These are phyloP conservation scores for Actinomucor elegans DNA, from an alignment of 371 early-diverging fungal species.

Conservation along the genomic window DNA sequence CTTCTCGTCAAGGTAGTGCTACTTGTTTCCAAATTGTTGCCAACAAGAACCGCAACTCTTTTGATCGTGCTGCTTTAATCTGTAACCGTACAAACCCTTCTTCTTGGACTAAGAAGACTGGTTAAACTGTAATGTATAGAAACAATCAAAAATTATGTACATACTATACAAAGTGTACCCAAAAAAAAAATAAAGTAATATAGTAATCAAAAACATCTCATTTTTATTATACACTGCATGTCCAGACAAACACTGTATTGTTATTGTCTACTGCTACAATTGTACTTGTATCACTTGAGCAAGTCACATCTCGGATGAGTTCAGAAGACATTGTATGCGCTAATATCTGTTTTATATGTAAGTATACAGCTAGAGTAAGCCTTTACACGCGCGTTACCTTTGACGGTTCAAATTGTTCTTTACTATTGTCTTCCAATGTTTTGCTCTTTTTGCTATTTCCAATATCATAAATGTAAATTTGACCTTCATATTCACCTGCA, in stretches of 20 bases:
- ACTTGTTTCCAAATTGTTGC: slow-evolving; percentile 94
- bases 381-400: no score
- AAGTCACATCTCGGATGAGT: slow-evolving; percentile 39
- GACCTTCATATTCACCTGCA: slow-evolving; percentile 47
- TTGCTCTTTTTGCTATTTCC: slow-evolving; percentile 30
- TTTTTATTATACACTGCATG: background rate
- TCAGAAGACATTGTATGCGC: slow-evolving; percentile 30
- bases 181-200: background rate
- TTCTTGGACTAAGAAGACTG: slow-evolving; percentile 31
- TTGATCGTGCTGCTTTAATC: slow-evolving; percentile 76
- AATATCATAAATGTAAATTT: slow-evolving; percentile 38
- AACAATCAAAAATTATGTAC: slow-evolving; percentile 1
- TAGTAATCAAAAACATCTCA: background rate
- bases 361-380: no score
- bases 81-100: slow-evolving; percentile 48
- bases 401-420: slow-evolving; percentile 29
- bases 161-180: slow-evolving; percentile 11
- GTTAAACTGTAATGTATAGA: slow-evolving; percentile 16
- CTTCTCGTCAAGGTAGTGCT: slow-evolving; percentile 93
- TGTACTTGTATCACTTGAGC: slow-evolving; percentile 28
- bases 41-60: slow-evolving; percentile 95
- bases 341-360: slow-evolving; percentile 20
- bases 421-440: slow-evolving; percentile 32
- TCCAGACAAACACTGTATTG: slow-evolving; percentile 43
- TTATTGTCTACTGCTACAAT: slow-evolving; percentile 40